Base-by-base conservation (phyloP, 495 filamentous ascomycete species). In the Podospora pseudoanserina region DNA sequence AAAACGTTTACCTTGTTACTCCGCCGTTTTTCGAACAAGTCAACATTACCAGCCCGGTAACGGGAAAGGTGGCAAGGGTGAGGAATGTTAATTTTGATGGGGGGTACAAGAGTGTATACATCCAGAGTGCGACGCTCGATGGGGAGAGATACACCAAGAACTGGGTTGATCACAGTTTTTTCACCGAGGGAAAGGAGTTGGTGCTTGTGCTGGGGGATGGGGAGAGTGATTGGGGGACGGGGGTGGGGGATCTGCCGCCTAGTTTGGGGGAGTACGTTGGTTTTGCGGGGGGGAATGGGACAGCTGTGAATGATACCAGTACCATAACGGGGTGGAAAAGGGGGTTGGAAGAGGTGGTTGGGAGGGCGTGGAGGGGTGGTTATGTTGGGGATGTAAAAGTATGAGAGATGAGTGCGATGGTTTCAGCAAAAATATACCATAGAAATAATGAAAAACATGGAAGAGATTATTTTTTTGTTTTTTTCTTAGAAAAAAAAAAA, bases 141-240 rank as follows among this genome's bases (percentile, higher is more conserved):
- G 89, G 90, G 2, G 68, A 80, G 68, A 75, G 81, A 4, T 93
- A 91, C 56, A 87, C 79, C 0, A 88, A 82, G 80, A 92, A 83
- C 69, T 93, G 90, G 90, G 83, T 93, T 44, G 85, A 85, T 18
- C 90, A 93, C 71, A 87, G 86, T 60, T 92, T 93, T 72, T 92
- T 92, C 72, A 86, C 86, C 0, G 81, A 90, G 53, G 91, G 90
- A 9, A 85, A 85, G 76, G 86, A 88, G 73, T 81, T 92, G 30
- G 88, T 91, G 53, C 77, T 93, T 68, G 86, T 81, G 28, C 75
- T 93, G 5, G 91, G 90, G 0, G 74, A 72, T 13, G 84, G 80
- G 49, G 91, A 92, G 76, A 91, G 89, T 72, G 85, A 71, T 0
- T 92, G 90, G 91, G 91, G 90, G 0, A 91, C 86, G 5, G 75